These are phyloP conservation scores for Wickerhamomyces ciferrii DNA, from an alignment of 805 yeast genomes.

Conservation along the genomic window DNA sequence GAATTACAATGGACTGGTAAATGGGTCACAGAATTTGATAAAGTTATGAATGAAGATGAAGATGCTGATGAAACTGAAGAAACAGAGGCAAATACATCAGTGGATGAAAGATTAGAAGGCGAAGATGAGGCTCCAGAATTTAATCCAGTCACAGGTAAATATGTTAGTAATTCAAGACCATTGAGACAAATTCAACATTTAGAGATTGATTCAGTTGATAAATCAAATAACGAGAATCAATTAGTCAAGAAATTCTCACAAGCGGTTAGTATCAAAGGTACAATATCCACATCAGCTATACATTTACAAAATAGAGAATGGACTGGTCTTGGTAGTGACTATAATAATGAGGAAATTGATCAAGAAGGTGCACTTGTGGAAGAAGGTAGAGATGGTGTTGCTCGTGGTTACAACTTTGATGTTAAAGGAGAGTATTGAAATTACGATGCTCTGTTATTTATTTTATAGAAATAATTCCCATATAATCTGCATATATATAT, in stretches of 20 bases:
- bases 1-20: constrained; percentile 88
- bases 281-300: constrained; percentile 86
- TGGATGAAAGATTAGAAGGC: constrained; percentile 12
- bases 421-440: constrained; percentile 1
- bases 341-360: constrained; percentile 34
- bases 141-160: constrained; percentile 82
- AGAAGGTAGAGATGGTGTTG: constrained; percentile 83
- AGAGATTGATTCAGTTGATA: constrained; percentile 42
- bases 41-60: constrained; percentile 35
- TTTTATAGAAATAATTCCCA: background rate
- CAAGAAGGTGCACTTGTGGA: constrained; percentile 71
- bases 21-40: constrained; percentile 82
- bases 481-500: background rate
- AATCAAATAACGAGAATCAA: constrained; percentile 26
- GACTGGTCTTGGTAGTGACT: constrained; percentile 93
- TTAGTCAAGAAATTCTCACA: constrained; percentile 54
- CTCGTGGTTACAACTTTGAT: constrained; percentile 71
- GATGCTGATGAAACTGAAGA: constrained; percentile 23
- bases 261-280: constrained; percentile 61
- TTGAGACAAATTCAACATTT: constrained; percentile 62
- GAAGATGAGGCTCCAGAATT: constrained; percentile 72
- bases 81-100: constrained; percentile 11
- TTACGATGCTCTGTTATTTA: background rate
- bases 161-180: constrained; percentile 68
- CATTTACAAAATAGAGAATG: constrained; percentile 69